Evolutionary conservation across 2,329 filamentous ascomycete genomes (phyloP), one percentile per base, ranked within the genome.

Genomic region (Pseudogymnoascus sp.): DNA sequence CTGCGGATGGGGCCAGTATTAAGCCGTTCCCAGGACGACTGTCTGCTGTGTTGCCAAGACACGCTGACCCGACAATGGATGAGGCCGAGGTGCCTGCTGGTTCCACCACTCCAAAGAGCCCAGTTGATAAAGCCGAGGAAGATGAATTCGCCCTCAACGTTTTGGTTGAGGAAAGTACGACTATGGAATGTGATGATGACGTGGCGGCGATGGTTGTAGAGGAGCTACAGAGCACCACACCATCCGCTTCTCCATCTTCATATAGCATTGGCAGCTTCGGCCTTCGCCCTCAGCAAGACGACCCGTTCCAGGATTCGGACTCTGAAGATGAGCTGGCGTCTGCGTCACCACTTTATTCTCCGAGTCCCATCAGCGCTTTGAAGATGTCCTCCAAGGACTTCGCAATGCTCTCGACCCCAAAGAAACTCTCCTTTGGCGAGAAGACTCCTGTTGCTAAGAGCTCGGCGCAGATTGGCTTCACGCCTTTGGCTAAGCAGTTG

Each of bases 401-500:
- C 60, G 65, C 67, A 2, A 74, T 2, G 68, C 68, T 23, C 55
- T 66, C 31, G 66, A 69, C 6, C 58, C 65, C 16, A 6, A 61
- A 61, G 43, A 61, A 45, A 14, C 60, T 61, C 25, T 43, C 28
- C 5, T 55, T 61, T 37, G 35, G 28, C 21, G 43, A 43, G 31
- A 65, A 23, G 68, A 69, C 38, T 65, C 66, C 12, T 64, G 49
- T 55, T 14, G 49, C 49, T 12, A 55, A 55, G 28, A 33, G 9
- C 16, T 55, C 49, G n/a, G 71, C 31, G 12, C 75, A 76, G 16
- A 71, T 83, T 60, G 85, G 85, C 1, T 88, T 89, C 65, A 88
- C 86, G 1, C 84, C 86, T 23, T 75, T 91, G 38, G 84, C 84
- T 3, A 77, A 81, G 38, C 82, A 87, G 68, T 75, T 90, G 4